Base-by-base conservation (phyloP, 768 basidiomycete genomes). In the Lyophyllum decastes region DNA sequence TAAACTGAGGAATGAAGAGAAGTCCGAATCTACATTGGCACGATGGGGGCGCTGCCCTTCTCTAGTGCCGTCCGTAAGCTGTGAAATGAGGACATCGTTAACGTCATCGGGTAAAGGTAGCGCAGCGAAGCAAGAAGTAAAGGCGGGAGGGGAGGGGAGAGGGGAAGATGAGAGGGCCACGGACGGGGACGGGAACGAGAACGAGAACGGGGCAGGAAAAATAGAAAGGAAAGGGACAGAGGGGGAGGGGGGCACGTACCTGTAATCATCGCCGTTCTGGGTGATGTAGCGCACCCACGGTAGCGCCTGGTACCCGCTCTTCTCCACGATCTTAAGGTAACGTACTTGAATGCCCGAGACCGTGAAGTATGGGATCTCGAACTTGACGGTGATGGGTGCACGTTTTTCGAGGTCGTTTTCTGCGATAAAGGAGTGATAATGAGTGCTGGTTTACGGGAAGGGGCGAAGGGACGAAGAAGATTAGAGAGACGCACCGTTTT, bases 311-410 rank as follows among this genome's bases (percentile, higher is more conserved):
- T 99, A 98, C 19, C 95, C 97, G 60, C 92, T 94, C 82, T 98
- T 98, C 75, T 99, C 97, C 0, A 98, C 95, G 52, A 99, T 94
- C 75, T 98, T 98, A 61, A 99, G 82, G 73, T 98, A 98, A 51
- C 97, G 86, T 14, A 99, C 97, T 73, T 98, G 96, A 57, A 98
- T 95, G 4, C 95, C 95, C 0, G 94, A 95, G 4, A 97, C 94
- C 0, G 96, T 98, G 71, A 98, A 98, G 75, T 98, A 98, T 0
- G 97, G 96, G 41, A 99, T 98, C 76, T 98, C 96, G 61, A 95
- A 99, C 73, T 94, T 95, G 70, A 98, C 96, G 0, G 92, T 92
- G 61, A 98, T 97, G 0, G 97, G 97, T 10, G 95, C 88, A 21
- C 94, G 89, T 67, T 94, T 93, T 61, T 95, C 94, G 38, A 83